Evolutionary conservation across 768 basidiomycete species (phyloP), one percentile per base, ranked within the genome.

Genomic region (Bullera alba): DNA sequence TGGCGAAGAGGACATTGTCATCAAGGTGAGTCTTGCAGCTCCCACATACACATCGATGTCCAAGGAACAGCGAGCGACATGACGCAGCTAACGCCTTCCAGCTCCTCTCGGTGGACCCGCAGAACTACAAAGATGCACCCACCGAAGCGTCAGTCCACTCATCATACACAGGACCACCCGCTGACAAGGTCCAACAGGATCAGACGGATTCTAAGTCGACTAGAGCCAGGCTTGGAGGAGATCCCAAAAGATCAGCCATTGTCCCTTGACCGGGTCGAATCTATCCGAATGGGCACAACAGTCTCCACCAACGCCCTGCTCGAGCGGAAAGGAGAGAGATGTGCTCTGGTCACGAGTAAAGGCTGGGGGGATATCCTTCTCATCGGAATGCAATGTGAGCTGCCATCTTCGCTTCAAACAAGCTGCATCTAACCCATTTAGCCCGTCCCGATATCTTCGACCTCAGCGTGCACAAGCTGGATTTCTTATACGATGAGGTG

Each of bases 101-200:
- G 71, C 81, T 96, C 1, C 74, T 95, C 38, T 91, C 88, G 0
- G 85, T 88, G 70, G 93, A 96, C 73, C 81, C 85, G 0, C 76
- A 74, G 15, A 66, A 64, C 45, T 96, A 97, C 73, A 73, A 75
- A 2, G 92, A 97, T 75, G 92, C 92, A 0, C 92, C 93, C 0
- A 93, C 89, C 42, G 59, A 61, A 54, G 60, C 50, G 58, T 63
- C 14, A 54, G 54, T 27, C 34, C 10, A 21, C 34, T 21, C 10
- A 22, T 27, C 0, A 14, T 35, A 30, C 15, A 48, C 45, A 30
- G 26, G 37, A 21, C 10, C 12, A 27, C 7, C 12, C 6, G 10
- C 25, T 43, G 25, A 43, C 22, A 6, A 6, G 7, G 10, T 21
- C 42, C 25, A 32, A 8, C 22, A 56, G 54, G 22, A 57, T 57